Evolutionary conservation across 2,329 filamentous ascomycete species (phyloP).

Genomic region (Fusarium avenaceum): DNA sequence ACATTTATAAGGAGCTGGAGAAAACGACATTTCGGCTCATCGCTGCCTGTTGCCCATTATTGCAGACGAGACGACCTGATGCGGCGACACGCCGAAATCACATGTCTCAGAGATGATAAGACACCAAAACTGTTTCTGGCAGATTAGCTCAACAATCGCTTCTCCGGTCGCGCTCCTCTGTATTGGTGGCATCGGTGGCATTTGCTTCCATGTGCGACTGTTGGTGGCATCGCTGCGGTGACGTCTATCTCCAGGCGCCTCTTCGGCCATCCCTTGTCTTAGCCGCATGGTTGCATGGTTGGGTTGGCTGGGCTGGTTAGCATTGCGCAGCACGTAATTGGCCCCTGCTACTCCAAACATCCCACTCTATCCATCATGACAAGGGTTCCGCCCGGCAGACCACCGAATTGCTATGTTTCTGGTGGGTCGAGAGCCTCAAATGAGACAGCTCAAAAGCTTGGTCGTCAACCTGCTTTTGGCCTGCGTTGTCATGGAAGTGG

Average conservation of each 20-base stretch:
- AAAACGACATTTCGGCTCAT: conserved; percentile 19
- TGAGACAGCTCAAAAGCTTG: too few relatives aligned
- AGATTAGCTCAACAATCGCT: too few relatives aligned
- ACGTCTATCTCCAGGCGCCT: conserved; percentile 42
- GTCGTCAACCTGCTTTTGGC: too few relatives aligned
- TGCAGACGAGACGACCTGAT: conserved; percentile 4
- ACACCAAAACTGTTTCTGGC: conserved; percentile 9
- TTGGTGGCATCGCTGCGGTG: conserved; percentile 42
- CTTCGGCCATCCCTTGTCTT: conserved; percentile 43
- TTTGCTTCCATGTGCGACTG: conserved; percentile 31
- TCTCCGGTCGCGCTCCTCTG: too few relatives aligned
- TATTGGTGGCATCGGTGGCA: conserved; percentile 34
- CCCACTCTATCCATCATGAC: conserved; percentile 39
- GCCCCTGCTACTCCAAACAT: conserved; percentile 32
- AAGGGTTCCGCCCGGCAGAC: conserved; percentile 36
- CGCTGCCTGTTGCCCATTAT: conserved; percentile 18
- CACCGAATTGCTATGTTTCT: conserved; percentile 14
- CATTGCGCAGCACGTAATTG: conserved; percentile 46
- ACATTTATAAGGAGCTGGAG: not conserved
- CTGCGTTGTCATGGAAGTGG: conserved; percentile 32
- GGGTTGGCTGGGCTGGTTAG: conserved; percentile 25
- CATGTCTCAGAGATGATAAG: conserved; percentile 22
- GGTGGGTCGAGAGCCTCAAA: conserved; percentile 33
- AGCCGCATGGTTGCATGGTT: conserved; percentile 43
- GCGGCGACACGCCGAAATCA: conserved; percentile 29